phyloP scores from a whole-genome alignment of 2,329 filamentous ascomycete genomes.

The Epichloe typhina region DNA sequence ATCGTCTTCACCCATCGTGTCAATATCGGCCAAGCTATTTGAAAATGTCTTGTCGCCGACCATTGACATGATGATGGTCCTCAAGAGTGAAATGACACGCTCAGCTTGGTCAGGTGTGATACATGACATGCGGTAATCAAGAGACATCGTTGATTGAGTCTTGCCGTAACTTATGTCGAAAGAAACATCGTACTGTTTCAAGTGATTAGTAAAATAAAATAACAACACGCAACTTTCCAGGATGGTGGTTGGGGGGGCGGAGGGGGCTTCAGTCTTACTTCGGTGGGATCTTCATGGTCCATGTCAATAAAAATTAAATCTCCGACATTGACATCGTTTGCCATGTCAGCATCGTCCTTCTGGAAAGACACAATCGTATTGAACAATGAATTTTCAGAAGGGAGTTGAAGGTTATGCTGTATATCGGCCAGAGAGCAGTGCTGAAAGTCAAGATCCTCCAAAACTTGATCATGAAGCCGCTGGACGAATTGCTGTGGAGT shows the following conservation, averaged over 20 bases:
- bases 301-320: constrained; percentile 1
- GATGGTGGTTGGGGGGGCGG: no score
- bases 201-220: neutral
- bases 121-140: neutral
- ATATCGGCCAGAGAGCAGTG: constrained; percentile 35
- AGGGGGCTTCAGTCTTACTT: neutral
- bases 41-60: neutral
- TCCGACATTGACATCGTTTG: neutral
- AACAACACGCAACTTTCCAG: no score
- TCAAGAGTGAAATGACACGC: constrained; percentile 1
- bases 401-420: constrained; percentile 19
- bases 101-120: neutral
- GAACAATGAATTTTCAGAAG: constrained; percentile 12
- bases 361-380: constrained; percentile 22
- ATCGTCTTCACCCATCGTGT: neutral
- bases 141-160: neutral
- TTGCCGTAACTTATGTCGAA: constrained; percentile 1
- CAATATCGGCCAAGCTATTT: neutral
- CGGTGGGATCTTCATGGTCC: constrained; percentile 2
- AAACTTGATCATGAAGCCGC: constrained; percentile 29
- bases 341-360: constrained; percentile 3
- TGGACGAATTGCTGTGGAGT: constrained; percentile 21
- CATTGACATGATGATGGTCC: neutral
- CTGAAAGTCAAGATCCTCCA: constrained; percentile 30
- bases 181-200: neutral